Conservation (phyloP, 2,329 filamentous ascomycete species). For the Pseudocercospora ulei region DNA sequence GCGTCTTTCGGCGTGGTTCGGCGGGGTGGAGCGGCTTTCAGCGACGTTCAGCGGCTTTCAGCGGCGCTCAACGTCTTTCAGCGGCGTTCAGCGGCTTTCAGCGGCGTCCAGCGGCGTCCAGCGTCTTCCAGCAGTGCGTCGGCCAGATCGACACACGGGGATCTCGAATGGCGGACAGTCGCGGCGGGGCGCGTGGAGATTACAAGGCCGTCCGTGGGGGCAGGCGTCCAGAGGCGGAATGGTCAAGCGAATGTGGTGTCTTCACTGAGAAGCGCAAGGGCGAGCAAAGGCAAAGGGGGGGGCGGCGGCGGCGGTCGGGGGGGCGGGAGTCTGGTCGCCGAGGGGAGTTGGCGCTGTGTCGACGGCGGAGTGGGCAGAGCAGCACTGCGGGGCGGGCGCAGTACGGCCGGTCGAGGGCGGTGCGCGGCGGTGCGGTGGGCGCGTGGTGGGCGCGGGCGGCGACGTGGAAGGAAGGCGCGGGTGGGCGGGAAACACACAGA, state of each 20-base stretch:
- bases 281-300: constrained; percentile 15
- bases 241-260: constrained; percentile 19
- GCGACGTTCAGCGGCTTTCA: no score
- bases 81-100: no score
- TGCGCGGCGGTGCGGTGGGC: not conserved
- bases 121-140: constrained; percentile 15
- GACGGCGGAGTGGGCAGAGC: constrained; percentile 10
- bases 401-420: constrained; percentile 9
- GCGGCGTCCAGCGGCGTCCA: no score
- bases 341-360: constrained; percentile 8
- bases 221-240: constrained; percentile 16
- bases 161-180: constrained; percentile 9
- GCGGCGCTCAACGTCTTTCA: no score
- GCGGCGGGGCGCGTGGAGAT: constrained; percentile 15
- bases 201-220: constrained; percentile 23
- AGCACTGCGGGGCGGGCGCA: constrained; percentile 7
- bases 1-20: no score
- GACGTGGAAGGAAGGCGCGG: not conserved
- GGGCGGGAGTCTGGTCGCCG: not conserved
- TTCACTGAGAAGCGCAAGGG: constrained; percentile 13
- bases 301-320: constrained; percentile 2
- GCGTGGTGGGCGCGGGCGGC: not conserved
- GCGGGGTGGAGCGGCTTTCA: no score
- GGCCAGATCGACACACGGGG: constrained; percentile 10
- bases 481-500: not conserved